Evolutionary conservation across 176 grass and related monocot genomes (phyloP), one percentile per base, ranked within the genome.

Genomic region (Carex littledalei): DNA sequence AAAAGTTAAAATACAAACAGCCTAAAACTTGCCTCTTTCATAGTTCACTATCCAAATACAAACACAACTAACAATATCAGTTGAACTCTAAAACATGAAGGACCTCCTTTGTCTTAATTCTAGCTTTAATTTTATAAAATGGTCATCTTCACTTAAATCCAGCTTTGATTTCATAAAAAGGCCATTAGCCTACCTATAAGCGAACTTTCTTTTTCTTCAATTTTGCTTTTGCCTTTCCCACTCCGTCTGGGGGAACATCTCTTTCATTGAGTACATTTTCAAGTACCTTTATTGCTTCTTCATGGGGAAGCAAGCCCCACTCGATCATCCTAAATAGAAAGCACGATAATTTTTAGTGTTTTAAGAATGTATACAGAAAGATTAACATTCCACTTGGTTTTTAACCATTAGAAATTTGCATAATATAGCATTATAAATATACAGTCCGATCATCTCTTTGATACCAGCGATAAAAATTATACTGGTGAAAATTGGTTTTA

Each of bases 281-380:
- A 18, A 78, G 32, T 34, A 65, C 34, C 58, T 31, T 65, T 9
- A 4, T 64, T 78, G 84, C 84, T 52, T 50, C 71, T 52, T 78
- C 71, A 18, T 4, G 37, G 52, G 84, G 37, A 78, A 85, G 84
- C 35, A 85, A 26, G 52, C 84, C 84, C 67, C 67, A 85, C 37
- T 85, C 84, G 3, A 85, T 65, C 55, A 85, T 78, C 84, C 84
- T 78, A 78, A 15, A 54, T 54, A 78, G 73, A 78, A 78, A 14
- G 13, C 47, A 54, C 47, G 3, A 17, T 31, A 78, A 78, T 17
- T 77, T 77, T 54, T 77, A 11, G 47, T 29, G 29, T 11, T 77
- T 77, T 53, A 53, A 55, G 13, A 77, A 77, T 55, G 4, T 77
- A 20, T 54, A 54, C 1, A 77, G 21, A 15, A 54, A 55, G 45